Conservation (phyloP, 352 stramenopile species). For the Heterotrichella gracilis region DNA sequence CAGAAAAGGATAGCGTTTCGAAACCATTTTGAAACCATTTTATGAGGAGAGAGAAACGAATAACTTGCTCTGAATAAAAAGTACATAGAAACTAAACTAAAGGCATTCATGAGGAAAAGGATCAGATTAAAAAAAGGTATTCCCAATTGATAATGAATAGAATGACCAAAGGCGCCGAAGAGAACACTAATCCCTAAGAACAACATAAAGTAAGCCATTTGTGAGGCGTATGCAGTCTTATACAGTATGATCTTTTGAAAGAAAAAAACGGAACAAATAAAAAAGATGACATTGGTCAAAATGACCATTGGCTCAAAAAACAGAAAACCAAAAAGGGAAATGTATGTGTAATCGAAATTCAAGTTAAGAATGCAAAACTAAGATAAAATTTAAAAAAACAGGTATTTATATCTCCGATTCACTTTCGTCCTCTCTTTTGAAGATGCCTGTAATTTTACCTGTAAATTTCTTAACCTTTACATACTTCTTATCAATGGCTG, state of each 20-base stretch:
- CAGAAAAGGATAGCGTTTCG: neutral
- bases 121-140: neutral
- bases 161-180: neutral
- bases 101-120: neutral
- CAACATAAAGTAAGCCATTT: neutral
- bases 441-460: neutral
- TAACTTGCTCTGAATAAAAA: neutral
- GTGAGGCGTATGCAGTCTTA: neutral
- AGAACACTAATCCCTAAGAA: neutral
- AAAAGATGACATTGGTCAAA: neutral
- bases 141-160: neutral
- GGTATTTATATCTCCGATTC: neutral
- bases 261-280: neutral
- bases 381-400: neutral
- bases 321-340: neutral
- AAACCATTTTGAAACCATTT: neutral
- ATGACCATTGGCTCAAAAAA: neutral
- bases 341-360: conserved; percentile 7
- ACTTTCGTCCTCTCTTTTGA: neutral
- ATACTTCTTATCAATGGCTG: neutral
- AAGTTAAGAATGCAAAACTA: conserved; percentile 1
- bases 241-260: neutral
- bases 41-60: neutral
- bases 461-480: neutral
- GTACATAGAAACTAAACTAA: neutral